Evolutionary conservation across 495 filamentous ascomycete species (phyloP).

Genomic region (Penicillium silybi): DNA sequence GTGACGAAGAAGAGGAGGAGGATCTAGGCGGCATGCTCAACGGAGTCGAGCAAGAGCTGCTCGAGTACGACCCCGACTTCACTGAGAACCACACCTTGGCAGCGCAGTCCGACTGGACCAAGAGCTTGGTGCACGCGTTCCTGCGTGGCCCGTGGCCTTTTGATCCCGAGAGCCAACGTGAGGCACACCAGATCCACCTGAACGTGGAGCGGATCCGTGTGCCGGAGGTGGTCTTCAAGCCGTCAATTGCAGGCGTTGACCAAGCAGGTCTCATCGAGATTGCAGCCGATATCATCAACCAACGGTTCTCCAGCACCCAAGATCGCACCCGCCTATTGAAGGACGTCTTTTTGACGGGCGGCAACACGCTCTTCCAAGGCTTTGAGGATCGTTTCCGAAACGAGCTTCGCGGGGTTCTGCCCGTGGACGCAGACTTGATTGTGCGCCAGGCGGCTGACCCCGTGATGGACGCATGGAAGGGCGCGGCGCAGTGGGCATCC

Average conservation of each 20-base stretch:
- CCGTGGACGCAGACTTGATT: constrained; percentile 57
- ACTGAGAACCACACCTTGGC: constrained; percentile 86
- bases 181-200: constrained; percentile 85
- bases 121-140: constrained; percentile 84
- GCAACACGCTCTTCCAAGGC: constrained; percentile 79
- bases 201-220: constrained; percentile 97
- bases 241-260: constrained; percentile 89
- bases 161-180: constrained; percentile 71
- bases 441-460: constrained; percentile 70
- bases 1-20: constrained; percentile 82
- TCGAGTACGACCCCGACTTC: constrained; percentile 82
- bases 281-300: constrained; percentile 75
- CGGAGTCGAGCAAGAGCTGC: constrained; percentile 73
- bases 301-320: constrained; percentile 59
- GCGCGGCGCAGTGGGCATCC: constrained; percentile 76
- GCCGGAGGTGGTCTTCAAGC: constrained; percentile 93
- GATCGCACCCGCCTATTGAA: constrained; percentile 63
- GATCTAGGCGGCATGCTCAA: constrained; percentile 71
- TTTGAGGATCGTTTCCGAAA: constrained; percentile 79
- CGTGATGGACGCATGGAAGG: constrained; percentile 85
- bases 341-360: constrained; percentile 91
- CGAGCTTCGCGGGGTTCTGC: constrained; percentile 69
- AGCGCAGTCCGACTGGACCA: constrained; percentile 91
- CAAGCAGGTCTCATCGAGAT: constrained; percentile 93
- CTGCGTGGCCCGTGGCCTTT: constrained; percentile 81